These are phyloP conservation scores for Sarocladium kiliense DNA, from an alignment of 2,329 filamentous ascomycete species.

Conservation along the genomic window DNA sequence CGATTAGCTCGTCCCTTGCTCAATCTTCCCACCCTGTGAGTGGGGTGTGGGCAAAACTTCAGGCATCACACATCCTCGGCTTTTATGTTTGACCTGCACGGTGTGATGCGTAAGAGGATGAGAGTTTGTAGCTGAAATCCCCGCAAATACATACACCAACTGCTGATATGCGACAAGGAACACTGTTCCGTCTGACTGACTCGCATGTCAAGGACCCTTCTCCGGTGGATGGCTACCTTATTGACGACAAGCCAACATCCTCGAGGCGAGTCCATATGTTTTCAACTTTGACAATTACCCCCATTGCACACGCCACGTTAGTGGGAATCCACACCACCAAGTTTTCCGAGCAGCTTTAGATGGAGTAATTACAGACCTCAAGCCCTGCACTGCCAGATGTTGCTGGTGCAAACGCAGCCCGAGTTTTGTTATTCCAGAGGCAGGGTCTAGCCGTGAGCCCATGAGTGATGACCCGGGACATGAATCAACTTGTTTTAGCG, in stretches of 20 bases:
- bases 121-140: too few species aligned
- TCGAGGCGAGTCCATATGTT: too few species aligned
- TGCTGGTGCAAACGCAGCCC: background rate
- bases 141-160: too few species aligned
- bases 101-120: background rate
- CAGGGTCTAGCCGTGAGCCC: too few species aligned
- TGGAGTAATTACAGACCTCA: background rate
- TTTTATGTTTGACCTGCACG: background rate
- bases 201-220: too few species aligned
- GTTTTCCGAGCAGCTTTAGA: background rate
- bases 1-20: background rate
- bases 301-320: background rate
- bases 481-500: too few species aligned
- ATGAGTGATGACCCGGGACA: too few species aligned
- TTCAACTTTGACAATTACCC: background rate
- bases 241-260: too few species aligned
- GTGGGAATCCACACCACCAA: conserved; percentile 7
- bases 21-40: background rate
- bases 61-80: background rate
- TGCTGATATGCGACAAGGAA: too few species aligned
- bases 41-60: background rate
- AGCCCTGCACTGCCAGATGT: background rate
- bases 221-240: too few species aligned
- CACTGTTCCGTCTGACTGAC: too few species aligned
- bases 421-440: too few species aligned